Base-by-base conservation (phyloP, 2,329 filamentous ascomycete genomes). In the Cyphellophora europaea region DNA sequence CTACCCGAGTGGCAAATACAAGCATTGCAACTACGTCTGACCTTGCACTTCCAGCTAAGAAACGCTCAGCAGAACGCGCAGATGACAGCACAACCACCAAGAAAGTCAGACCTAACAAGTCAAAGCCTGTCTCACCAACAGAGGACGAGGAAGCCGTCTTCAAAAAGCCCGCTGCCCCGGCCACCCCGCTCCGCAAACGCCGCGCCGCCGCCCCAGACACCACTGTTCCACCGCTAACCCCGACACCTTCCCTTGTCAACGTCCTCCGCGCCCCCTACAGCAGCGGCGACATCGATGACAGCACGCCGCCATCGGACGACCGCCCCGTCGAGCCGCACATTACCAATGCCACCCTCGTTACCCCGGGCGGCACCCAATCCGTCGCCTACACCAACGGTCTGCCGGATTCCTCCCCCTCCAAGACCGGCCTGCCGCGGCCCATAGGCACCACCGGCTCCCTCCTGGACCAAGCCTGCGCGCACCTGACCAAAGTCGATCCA, bases 401-500 rank as follows among this genome's bases (percentile, higher is more conserved):
- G 14, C 53, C 57, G 39, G 53, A 61, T 35, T 49, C 47, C 28
- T 62, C 62, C 25, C 65, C 58, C 40, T 47, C 55, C 40, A 48
- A 48, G 61, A 52, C 45, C 59, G 51, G 52, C 56, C 52, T 46
- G 11, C 55, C 44, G 51, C 52, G 35, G 27, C 61, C 69, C 3
- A 63, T 55, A 11, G 70, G 71, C 2, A 82, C 81, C n/a, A 83
- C 79, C 4, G 73, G 72, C 12, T 83, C 72, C 33, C 60, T 95
- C 11, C 70, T 96, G 2, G 69, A 82, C 27, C 72, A 86, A 50
- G 89, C 86, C 3, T 75, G 79, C 44, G 73, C 72, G 6, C 80
- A 93, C 58, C 66, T 96, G 5, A 70, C 88, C 47, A 67, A 66
- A 11, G 71, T 82, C 4, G 88, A 95, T 49, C 65, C 77, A 6